Conservation (phyloP, 1,284 basidiomycete genomes). For the Lignosus rhinocerotis region DNA sequence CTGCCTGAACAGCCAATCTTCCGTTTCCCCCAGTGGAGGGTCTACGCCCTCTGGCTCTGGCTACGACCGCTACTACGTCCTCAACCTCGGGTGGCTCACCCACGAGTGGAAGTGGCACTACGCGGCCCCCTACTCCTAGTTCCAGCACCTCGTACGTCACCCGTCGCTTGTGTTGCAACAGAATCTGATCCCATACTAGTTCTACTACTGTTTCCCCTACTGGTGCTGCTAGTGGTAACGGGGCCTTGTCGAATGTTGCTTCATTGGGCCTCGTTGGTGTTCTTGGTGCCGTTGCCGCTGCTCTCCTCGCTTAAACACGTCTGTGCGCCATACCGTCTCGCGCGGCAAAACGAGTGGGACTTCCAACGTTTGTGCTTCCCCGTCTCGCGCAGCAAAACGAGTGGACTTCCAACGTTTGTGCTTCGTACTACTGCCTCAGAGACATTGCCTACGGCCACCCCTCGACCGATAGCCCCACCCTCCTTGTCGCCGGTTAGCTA, state of each 20-base stretch:
- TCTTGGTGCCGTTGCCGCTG: slow-evolving; percentile 29
- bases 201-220: slow-evolving; percentile 5
- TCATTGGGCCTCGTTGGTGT: slow-evolving; percentile 28
- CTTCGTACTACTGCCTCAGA: slow-evolving; percentile 20
- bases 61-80: not conserved
- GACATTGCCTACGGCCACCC: slow-evolving; percentile 18
- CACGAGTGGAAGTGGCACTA: not conserved
- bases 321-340: not conserved
- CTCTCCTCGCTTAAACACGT: slow-evolving; percentile 28
- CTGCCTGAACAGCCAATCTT: slow-evolving; percentile 34
- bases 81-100: not conserved
- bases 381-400: slow-evolving; percentile 13
- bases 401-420: slow-evolving; percentile 9
- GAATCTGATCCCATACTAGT: slow-evolving; percentile 12
- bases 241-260: slow-evolving; percentile 23
- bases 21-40: slow-evolving; percentile 16
- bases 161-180: not conserved
- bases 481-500: slow-evolving; percentile 21
- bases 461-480: slow-evolving; percentile 19
- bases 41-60: slow-evolving; percentile 6
- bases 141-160: not conserved
- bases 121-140: not conserved
- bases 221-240: slow-evolving; percentile 22
- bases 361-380: not conserved
- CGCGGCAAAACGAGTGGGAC: slow-evolving; percentile 17